A percentile compares a stretch with the other conserved stretches of the same genome.
Evolutionary conservation across 164 flowering plant genomes (phyloP).

Genomic region (Santalum album): DNA sequence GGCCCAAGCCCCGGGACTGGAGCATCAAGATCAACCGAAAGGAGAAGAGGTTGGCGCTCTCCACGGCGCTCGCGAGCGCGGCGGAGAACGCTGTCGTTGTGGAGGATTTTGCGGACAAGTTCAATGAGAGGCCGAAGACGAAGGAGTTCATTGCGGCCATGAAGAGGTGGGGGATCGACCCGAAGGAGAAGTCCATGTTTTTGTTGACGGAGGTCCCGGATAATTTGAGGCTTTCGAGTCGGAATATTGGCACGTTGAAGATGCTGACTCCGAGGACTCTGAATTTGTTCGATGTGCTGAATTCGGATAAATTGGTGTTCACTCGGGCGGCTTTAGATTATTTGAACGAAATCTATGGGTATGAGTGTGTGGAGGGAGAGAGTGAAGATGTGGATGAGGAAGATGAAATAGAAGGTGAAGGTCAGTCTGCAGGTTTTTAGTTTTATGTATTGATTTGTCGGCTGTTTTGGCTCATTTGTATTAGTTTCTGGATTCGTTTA

Average conservation of each 20-base stretch:
- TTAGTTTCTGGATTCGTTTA: too few relatives aligned
- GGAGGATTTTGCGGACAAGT: slow-evolving; percentile 67
- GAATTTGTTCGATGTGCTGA: slow-evolving; percentile 86
- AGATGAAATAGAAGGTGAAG: slow-evolving; percentile 27
- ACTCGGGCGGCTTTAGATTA: slow-evolving; percentile 58
- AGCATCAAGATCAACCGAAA: slow-evolving; percentile 76
- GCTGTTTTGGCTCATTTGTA: too few relatives aligned
- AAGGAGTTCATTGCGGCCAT: slow-evolving; percentile 77
- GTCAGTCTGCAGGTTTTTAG: slow-evolving; percentile 9
- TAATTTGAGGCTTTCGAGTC: slow-evolving; percentile 58
- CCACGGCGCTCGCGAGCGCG: slow-evolving; percentile 82
- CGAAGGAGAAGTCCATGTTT: slow-evolving; percentile 70
- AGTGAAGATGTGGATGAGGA: slow-evolving; percentile 29
- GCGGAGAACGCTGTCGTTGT: slow-evolving; percentile 50
- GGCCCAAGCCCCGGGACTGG: slow-evolving; percentile 96
- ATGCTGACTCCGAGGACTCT: slow-evolving; percentile 81
- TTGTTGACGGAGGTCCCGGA: slow-evolving; percentile 58
- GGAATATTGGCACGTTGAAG: slow-evolving; percentile 79
- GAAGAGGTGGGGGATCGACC: slow-evolving; percentile 87
- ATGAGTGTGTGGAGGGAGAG: slow-evolving; percentile 22
- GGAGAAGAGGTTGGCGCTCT: slow-evolving; percentile 81
- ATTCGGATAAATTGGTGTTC: slow-evolving; percentile 65
- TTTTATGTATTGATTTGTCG: too few relatives aligned
- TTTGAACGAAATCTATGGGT: slow-evolving; percentile 62
- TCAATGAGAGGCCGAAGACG: slow-evolving; percentile 69